Percentiles rank a stretch among this genome's conserved stretches.
Conservation (phyloP, 2,329 filamentous ascomycete species). For the Metarhizium rileyi region DNA sequence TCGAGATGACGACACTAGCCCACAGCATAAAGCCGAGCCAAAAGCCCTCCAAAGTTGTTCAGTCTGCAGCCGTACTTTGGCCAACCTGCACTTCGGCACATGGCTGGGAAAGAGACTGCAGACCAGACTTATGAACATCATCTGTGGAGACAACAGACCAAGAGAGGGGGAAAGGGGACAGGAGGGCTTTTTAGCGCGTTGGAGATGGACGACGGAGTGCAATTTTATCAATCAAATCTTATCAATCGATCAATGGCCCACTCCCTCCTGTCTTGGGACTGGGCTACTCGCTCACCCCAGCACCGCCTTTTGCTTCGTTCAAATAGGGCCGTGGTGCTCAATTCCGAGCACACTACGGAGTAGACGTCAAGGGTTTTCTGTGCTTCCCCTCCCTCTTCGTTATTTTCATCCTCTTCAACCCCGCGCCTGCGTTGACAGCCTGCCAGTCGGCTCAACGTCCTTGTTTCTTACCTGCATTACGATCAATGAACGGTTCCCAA, state of each 20-base stretch:
- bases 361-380: not conserved
- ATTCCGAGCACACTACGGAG: not conserved
- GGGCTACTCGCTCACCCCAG: conserved; percentile 11
- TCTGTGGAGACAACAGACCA: not conserved
- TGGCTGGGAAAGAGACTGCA: not conserved
- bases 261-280: conserved; percentile 23
- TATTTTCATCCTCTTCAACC: not conserved
- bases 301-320: conserved; percentile 8
- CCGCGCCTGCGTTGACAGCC: not conserved
- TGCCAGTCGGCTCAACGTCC: no score
- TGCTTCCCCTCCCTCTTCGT: not conserved
- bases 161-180: not conserved
- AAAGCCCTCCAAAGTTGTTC: not conserved
- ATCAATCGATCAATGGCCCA: conserved; percentile 34
- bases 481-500: no score
- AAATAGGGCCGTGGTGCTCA: conserved; percentile 7
- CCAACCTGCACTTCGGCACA: not conserved
- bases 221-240: conserved; percentile 38
- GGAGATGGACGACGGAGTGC: conserved; percentile 1
- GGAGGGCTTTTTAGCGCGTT: not conserved
- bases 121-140: not conserved
- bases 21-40: not conserved
- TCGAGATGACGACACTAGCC: no score
- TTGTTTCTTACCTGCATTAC: no score
- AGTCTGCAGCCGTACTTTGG: not conserved